Percentiles rank a stretch among this genome's conserved stretches.
Evolutionary conservation across 2,329 filamentous ascomycete species (phyloP).

Genomic region (Didymella pinodella): DNA sequence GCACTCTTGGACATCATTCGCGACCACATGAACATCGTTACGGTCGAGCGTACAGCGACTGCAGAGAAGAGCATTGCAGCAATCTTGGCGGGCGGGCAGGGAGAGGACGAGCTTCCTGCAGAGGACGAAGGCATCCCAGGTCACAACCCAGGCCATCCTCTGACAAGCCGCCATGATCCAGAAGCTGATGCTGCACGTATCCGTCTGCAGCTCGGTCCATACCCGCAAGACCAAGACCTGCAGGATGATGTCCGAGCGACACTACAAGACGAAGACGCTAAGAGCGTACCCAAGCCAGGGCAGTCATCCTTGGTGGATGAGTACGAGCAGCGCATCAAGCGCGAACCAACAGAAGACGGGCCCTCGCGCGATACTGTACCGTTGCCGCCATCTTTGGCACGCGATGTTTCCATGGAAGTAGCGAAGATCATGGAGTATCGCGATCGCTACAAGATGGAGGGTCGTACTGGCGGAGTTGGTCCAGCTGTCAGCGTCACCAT

Average conservation of each 20-base stretch:
- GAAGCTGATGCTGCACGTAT: conserved; percentile 59
- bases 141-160: conserved; percentile 70
- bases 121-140: conserved; percentile 75
- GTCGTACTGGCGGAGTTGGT: conserved; percentile 81
- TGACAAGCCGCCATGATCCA: conserved; percentile 66
- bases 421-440: conserved; percentile 92
- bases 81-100: conserved; percentile 63
- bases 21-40: conserved; percentile 65
- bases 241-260: conserved; percentile 87
- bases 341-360: conserved; percentile 85
- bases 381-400: conserved; percentile 83
- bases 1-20: conserved; percentile 78
- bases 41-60: conserved; percentile 63
- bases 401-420: conserved; percentile 93
- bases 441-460: conserved; percentile 88
- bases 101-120: conserved; percentile 64
- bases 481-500: conserved; percentile 89
- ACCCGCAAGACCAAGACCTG: conserved; percentile 84
- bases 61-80: conserved; percentile 67
- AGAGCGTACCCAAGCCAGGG: conserved; percentile 74
- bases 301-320: conserved; percentile 81
- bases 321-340: conserved; percentile 87
- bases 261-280: conserved; percentile 83
- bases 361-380: conserved; percentile 82
- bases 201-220: conserved; percentile 76